Evolutionary conservation across 1,284 basidiomycete genomes (phyloP).

Genomic region (Hymenochaete sp.): DNA sequence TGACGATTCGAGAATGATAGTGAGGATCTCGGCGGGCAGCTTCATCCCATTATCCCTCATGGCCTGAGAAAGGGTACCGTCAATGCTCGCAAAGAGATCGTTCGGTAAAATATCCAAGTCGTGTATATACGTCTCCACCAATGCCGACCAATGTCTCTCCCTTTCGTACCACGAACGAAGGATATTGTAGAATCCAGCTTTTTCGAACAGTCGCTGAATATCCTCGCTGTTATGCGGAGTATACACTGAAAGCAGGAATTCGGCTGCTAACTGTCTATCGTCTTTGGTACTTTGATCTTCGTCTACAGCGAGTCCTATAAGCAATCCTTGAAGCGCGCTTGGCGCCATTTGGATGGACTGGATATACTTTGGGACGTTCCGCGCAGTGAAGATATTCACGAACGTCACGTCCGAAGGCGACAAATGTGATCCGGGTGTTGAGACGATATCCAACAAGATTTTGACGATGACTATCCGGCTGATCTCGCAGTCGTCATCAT

Average conservation of each 20-base stretch:
- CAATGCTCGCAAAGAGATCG: conserved; percentile 57
- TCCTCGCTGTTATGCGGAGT: conserved; percentile 71
- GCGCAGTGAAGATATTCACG: conserved; percentile 90
- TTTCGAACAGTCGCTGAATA: conserved; percentile 65
- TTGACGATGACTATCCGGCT: conserved; percentile 81
- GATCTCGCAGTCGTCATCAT: conserved; percentile 59
- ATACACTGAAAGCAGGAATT: conserved; percentile 91
- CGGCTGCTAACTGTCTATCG: conserved; percentile 91
- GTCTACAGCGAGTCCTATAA: conserved; percentile 72
- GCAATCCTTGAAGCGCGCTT: conserved; percentile 63
- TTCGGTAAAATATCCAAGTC: conserved; percentile 59
- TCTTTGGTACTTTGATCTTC: conserved; percentile 69
- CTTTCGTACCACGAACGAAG: conserved; percentile 72
- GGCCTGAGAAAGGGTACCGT: conserved; percentile 50
- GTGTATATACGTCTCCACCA: conserved; percentile 68
- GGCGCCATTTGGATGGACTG: conserved; percentile 76
- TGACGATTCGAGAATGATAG: conserved; percentile 47
- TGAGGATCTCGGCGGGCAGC: conserved; percentile 44
- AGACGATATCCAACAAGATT: conserved; percentile 75
- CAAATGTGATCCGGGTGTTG: conserved; percentile 37
- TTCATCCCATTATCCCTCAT: conserved; percentile 36
- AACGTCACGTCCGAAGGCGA: conserved; percentile 67
- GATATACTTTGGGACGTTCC: conserved; percentile 94
- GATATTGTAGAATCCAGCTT: conserved; percentile 87
- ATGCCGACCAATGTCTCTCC: conserved; percentile 67